phyloP scores from a whole-genome alignment of 495 filamentous ascomycete genomes.

The Tuber borchii region DNA sequence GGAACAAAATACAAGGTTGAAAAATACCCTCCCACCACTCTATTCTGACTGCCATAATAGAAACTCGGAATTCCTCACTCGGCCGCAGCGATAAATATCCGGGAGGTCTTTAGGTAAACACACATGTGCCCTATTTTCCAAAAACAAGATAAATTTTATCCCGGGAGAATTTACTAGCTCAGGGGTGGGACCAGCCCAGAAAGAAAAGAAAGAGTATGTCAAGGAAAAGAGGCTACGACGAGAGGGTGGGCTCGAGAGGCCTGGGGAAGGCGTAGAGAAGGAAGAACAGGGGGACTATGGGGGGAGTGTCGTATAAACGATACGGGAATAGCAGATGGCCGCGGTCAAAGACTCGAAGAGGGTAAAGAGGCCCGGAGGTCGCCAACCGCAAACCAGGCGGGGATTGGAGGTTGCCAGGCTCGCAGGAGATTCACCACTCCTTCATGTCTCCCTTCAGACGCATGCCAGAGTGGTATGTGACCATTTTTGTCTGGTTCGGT shows the following conservation, averaged over 20 bases:
- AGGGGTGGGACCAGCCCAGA: background rate
- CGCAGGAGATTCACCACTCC: background rate
- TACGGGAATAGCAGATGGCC: background rate
- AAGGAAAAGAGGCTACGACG: background rate
- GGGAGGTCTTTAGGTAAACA: background rate
- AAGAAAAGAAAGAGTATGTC: background rate
- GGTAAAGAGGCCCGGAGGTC: background rate
- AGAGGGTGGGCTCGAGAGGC: background rate
- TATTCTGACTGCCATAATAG: background rate
- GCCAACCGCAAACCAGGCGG: background rate
- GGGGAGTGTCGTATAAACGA: background rate
- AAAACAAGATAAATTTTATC: background rate
- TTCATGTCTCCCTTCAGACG: background rate
- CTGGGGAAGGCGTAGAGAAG: background rate
- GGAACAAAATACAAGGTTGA: background rate
- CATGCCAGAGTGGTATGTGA: conserved; percentile 27
- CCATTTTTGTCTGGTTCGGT: conserved; percentile 8
- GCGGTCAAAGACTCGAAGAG: background rate
- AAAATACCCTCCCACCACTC: background rate
- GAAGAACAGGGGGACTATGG: background rate
- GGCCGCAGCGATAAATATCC: background rate
- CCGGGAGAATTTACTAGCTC: background rate
- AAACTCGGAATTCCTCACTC: background rate
- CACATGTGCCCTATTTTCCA: background rate
- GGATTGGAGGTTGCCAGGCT: background rate